Conservation (phyloP, 495 filamentous ascomycete genomes). For the Penicillium pulvis region DNA sequence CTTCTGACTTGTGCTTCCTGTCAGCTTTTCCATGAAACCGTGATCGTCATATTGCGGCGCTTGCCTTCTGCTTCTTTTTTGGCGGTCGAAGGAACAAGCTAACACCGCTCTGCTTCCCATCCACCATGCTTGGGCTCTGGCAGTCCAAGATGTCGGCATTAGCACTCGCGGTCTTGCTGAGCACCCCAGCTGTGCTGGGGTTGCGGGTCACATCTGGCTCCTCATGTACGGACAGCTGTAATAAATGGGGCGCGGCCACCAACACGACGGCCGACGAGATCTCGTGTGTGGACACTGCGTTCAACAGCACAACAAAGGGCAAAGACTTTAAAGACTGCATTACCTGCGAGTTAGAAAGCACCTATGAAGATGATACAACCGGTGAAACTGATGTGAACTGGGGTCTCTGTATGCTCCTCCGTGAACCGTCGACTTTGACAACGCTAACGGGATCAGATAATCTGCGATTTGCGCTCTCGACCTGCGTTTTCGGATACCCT, state of each 20-base stretch:
- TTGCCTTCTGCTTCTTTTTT: constrained; percentile 11
- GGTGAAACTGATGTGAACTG: constrained; percentile 60
- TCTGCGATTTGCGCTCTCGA: constrained; percentile 49
- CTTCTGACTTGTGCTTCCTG: constrained; percentile 4
- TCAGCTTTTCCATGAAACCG: constrained; percentile 23
- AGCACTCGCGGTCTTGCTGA: constrained; percentile 19
- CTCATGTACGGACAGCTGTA: constrained; percentile 53
- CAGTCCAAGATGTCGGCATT: constrained; percentile 15
- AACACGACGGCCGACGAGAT: constrained; percentile 55
- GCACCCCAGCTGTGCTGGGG: constrained; percentile 24
- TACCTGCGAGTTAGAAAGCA: constrained; percentile 60
- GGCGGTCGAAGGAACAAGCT: constrained; percentile 14
- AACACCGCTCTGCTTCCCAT: constrained; percentile 8
- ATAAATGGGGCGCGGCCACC: constrained; percentile 35
- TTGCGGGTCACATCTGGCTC: constrained; percentile 51
- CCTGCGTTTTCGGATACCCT: constrained; percentile 49
- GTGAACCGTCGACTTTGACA: not conserved
- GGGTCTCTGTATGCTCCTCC: constrained; percentile 56
- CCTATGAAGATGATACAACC: constrained; percentile 43
- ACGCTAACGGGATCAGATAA: constrained; percentile 40
- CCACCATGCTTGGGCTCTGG: constrained; percentile 21
- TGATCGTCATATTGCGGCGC: constrained; percentile 20
- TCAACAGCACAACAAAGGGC: constrained; percentile 43
- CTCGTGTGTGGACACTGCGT: constrained; percentile 54
- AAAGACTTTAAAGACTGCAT: constrained; percentile 58